Conservation (phyloP, 148 eudicot species). For the Rhododendron vialii region DNA sequence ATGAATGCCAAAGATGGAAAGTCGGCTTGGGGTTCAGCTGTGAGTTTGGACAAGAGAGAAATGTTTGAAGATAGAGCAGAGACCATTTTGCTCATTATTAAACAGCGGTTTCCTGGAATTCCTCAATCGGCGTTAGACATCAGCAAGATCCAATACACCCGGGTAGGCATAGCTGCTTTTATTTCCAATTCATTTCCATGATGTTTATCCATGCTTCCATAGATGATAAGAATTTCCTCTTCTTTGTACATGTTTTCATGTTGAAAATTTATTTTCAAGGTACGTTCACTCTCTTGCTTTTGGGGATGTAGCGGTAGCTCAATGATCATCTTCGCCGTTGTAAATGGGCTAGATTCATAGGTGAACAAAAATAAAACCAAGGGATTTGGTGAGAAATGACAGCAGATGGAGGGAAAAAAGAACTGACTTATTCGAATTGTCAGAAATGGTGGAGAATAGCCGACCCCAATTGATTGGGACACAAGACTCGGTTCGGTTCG, state of each 20-base stretch:
- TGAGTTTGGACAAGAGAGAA: conserved; percentile 71
- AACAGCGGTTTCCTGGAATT: conserved; percentile 59
- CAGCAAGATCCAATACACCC: conserved; percentile 63
- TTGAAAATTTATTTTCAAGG: neutral
- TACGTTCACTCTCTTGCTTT: neutral
- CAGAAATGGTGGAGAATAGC: neutral
- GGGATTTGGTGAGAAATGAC: neutral
- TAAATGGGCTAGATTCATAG: neutral
- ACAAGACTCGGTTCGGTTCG: no score
- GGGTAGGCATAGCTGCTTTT: conserved; percentile 27
- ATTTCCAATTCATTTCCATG: neutral
- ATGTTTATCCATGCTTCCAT: neutral
- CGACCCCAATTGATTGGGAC: no score
- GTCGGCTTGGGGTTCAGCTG: conserved; percentile 60
- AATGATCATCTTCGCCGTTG: neutral
- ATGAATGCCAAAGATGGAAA: conserved; percentile 54
- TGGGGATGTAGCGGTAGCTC: neutral
- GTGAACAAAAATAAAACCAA: neutral
- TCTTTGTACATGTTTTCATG: neutral
- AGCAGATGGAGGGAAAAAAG: neutral
- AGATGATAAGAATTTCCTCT: neutral
- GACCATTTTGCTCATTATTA: conserved; percentile 49
- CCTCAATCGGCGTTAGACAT: conserved; percentile 63
- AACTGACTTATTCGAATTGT: neutral
- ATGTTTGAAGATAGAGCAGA: conserved; percentile 67